Conservation (phyloP, 1,139 yeast genomes). For the Magnusiomyces fungicola region DNA sequence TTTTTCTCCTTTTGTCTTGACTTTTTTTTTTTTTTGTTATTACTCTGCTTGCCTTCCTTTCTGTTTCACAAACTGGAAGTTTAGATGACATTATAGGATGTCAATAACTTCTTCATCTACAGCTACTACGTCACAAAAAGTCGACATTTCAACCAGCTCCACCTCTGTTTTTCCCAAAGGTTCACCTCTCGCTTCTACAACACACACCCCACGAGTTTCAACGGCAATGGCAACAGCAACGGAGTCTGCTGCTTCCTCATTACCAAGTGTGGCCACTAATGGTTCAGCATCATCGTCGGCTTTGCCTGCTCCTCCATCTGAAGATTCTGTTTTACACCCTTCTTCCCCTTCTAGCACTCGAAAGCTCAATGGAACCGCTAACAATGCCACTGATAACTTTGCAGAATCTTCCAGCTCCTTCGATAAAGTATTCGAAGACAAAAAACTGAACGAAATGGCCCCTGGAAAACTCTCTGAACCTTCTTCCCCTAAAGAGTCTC, state of each 20-base stretch:
- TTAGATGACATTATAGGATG: too few relatives aligned
- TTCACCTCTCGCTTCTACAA: background rate
- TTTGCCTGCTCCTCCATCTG: background rate
- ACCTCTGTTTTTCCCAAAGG: background rate
- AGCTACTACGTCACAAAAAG: too few relatives aligned
- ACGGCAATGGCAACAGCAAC: conserved; percentile 5
- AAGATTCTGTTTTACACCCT: too few relatives aligned
- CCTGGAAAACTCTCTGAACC: too few relatives aligned
- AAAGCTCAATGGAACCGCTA: too few relatives aligned
- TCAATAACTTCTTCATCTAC: too few relatives aligned
- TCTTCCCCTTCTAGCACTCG: too few relatives aligned
- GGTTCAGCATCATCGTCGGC: background rate
- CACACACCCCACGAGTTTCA: background rate
- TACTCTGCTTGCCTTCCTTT: conserved; percentile 3
- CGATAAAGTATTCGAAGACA: too few relatives aligned
- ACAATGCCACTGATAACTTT: background rate
- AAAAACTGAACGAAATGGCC: too few relatives aligned
- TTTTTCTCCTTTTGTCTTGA: conserved; percentile 4
- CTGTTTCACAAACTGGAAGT: background rate
- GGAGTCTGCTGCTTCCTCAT: conserved; percentile 1
- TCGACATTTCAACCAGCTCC: background rate
- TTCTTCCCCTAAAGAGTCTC: too few relatives aligned
- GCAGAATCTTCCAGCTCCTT: background rate
- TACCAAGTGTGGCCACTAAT: background rate
- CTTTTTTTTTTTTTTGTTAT: conserved; percentile 2